A percentile compares a stretch with the other conserved stretches of the same genome.
phyloP scores from a whole-genome alignment of 345 rosid species.

The Laguncularia racemosa region DNA sequence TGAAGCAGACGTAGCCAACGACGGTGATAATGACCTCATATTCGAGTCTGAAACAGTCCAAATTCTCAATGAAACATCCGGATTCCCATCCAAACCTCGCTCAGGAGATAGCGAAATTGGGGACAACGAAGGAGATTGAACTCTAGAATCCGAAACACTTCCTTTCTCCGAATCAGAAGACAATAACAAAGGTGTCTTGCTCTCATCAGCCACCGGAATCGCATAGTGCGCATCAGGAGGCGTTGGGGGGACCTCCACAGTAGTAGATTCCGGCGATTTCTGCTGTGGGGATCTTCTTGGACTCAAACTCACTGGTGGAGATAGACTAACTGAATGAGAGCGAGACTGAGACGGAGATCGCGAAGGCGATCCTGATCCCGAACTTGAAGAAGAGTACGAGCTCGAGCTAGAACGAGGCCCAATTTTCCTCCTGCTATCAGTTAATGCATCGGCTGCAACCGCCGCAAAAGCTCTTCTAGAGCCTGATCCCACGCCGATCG shows the following conservation, averaged over 20 bases:
- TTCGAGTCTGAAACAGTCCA: constrained; percentile 8
- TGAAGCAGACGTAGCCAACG: constrained; percentile 8
- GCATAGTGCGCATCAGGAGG: constrained; percentile 10
- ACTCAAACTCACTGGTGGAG: constrained; percentile 66
- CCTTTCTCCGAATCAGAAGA: constrained; percentile 38
- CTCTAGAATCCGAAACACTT: constrained; percentile 3
- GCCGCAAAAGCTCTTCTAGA: constrained; percentile 52
- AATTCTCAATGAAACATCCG: constrained; percentile 25
- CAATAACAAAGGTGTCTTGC: constrained; percentile 31
- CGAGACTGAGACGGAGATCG: constrained; percentile 37
- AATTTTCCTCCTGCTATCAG: constrained; percentile 31
- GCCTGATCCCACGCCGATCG: constrained; percentile 53
- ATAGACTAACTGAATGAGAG: constrained; percentile 73
- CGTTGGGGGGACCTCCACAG: not conserved
- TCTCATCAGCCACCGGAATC: constrained; percentile 24
- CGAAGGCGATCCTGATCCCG: no score
- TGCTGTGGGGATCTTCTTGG: constrained; percentile 42
- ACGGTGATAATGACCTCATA: constrained; percentile 7
- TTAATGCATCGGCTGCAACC: constrained; percentile 20
- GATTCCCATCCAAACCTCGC: constrained; percentile 16
- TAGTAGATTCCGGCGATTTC: constrained; percentile 36
- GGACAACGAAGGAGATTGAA: constrained; percentile 28
- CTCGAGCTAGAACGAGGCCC: constrained; percentile 48
- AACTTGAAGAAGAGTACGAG: constrained; percentile 63
- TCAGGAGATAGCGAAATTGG: constrained; percentile 18